These are phyloP conservation scores for Alternaria hordeiaustralica DNA, from an alignment of 2,329 filamentous ascomycete species.

Conservation along the genomic window DNA sequence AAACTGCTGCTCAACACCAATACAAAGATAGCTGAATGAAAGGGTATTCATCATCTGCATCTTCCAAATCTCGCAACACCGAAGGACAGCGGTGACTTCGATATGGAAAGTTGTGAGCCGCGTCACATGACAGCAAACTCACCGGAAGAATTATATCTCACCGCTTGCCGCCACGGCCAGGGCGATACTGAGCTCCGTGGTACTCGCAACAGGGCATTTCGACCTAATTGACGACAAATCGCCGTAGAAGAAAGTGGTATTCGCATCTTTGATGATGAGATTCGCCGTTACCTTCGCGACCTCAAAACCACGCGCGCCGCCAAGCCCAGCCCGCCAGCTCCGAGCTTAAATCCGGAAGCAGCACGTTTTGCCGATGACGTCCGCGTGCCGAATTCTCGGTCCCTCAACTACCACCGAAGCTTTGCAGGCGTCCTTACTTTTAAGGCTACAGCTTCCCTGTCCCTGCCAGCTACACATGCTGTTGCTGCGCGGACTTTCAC, in stretches of 20 bases:
- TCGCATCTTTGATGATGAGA: constrained; percentile 28
- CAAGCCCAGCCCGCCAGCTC: constrained; percentile 29
- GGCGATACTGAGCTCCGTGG: constrained; percentile 13
- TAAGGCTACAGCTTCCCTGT: constrained; percentile 3
- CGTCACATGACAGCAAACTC: constrained; percentile 42
- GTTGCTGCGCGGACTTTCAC: background rate
- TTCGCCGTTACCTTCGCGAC: constrained; percentile 19
- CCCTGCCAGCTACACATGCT: constrained; percentile 35
- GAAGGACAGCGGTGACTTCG: background rate
- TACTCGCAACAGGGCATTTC: constrained; percentile 6
- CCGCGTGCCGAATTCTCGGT: constrained; percentile 24
- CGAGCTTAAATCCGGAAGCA: constrained; percentile 22
- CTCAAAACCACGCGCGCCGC: constrained; percentile 30
- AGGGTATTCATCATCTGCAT: background rate
- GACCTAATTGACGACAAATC: constrained; percentile 28
- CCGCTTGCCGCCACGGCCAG: constrained; percentile 21
- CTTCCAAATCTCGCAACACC: background rate
- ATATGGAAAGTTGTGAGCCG: background rate
- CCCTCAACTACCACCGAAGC: constrained; percentile 33
- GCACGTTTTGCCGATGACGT: constrained; percentile 38
- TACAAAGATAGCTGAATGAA: rapidly evolving
- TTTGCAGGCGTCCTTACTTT: constrained; percentile 12
- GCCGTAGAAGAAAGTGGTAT: constrained; percentile 29
- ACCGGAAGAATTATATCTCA: constrained; percentile 44
- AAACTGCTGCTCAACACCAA: background rate